These are phyloP conservation scores for Austroboletus niveus DNA, from an alignment of 1,284 basidiomycete species.

Conservation along the genomic window DNA sequence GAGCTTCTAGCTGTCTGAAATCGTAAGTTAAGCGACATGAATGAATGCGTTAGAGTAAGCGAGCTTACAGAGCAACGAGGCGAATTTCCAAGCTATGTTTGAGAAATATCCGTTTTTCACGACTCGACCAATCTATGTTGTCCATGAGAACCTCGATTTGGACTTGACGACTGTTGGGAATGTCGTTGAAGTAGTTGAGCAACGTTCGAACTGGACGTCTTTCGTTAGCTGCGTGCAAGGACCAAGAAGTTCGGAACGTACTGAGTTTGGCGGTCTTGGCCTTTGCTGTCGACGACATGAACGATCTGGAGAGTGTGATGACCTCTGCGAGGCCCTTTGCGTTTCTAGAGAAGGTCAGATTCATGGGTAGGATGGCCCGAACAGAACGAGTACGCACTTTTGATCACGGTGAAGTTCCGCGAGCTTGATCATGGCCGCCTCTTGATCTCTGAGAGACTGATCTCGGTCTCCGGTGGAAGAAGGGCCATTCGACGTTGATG, in stretches of 20 bases:
- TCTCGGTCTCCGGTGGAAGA: conserved; percentile 43
- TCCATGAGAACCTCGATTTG: conserved; percentile 88
- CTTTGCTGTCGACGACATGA: conserved; percentile 95
- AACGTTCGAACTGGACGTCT: conserved; percentile 77
- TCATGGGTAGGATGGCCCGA: not conserved
- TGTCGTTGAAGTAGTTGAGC: conserved; percentile 83
- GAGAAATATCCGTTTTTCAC: conserved; percentile 93
- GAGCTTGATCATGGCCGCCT: conserved; percentile 82
- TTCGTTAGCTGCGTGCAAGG: not conserved
- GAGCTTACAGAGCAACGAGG: conserved; percentile 73
- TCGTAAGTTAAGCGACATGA: conserved; percentile 2
- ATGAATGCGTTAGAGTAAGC: not conserved
- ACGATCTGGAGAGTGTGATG: conserved; percentile 82
- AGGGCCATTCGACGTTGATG: conserved; percentile 23
- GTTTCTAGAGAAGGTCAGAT: conserved; percentile 52
- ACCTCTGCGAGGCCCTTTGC: conserved; percentile 84
- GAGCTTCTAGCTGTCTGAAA: conserved; percentile 71
- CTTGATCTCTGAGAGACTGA: conserved; percentile 75
- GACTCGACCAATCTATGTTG: conserved; percentile 91
- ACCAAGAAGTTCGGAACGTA: conserved; percentile 38
- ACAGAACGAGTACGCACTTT: conserved; percentile 52
- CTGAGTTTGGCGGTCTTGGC: conserved; percentile 98
- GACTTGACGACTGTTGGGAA: conserved; percentile 73
- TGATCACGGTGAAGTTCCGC: conserved; percentile 88
- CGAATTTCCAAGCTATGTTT: conserved; percentile 94